Percentiles rank a stretch among this genome's conserved stretches.
phyloP scores from a whole-genome alignment of 768 basidiomycete genomes.

The Lyophyllum shimeji region DNA sequence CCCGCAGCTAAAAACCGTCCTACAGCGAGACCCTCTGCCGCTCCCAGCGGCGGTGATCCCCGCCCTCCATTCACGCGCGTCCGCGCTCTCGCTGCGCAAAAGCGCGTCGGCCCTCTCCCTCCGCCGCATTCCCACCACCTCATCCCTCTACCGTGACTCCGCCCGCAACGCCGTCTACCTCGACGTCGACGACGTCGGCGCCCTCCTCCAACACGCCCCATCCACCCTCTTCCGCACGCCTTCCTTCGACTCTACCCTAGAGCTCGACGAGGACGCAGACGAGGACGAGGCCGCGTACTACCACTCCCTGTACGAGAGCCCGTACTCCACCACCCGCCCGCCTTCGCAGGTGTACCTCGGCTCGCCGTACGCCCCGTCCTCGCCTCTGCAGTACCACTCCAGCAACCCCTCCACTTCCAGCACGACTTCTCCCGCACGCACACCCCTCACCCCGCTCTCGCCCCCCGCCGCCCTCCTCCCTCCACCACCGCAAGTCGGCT shows the following conservation, averaged over 20 bases:
- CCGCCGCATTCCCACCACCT: conserved; percentile 2
- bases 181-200: conserved; percentile 23
- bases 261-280: background rate
- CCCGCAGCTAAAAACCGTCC: background rate
- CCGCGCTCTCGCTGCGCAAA: conserved; percentile 1
- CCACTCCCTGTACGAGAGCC: background rate
- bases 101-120: background rate
- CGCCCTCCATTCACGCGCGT: conserved; percentile 7
- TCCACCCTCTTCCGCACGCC: conserved; percentile 6
- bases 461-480: background rate
- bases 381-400: conserved; percentile 6
- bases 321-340: background rate
- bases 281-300: conserved; percentile 1
- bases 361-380: background rate
- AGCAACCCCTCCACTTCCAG: background rate
- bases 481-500: background rate
- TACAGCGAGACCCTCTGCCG: background rate
- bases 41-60: conserved; percentile 7
- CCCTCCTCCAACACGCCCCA: conserved; percentile 21
- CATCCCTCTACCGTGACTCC: background rate
- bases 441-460: background rate
- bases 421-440: background rate
- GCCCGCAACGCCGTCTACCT: conserved; percentile 35
- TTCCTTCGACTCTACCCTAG: background rate
- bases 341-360: conserved; percentile 11